Base-by-base conservation (phyloP, 164 flowering plant species). In the Berberis vulgaris region DNA sequence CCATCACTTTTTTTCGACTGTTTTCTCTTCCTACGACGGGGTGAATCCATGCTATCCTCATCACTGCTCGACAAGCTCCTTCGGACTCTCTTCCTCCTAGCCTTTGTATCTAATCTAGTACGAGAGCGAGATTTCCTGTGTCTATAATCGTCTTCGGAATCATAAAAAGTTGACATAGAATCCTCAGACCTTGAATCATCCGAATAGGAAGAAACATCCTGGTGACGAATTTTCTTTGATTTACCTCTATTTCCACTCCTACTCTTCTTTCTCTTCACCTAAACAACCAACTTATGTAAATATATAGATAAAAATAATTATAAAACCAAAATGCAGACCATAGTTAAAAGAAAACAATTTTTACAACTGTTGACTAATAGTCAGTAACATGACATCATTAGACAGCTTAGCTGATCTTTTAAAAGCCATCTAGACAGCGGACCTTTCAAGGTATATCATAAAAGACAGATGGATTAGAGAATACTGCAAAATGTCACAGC, bases 211-310 rank as follows among this genome's bases (percentile, higher is more conserved):
- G 95, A 81, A 74, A 65, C 75, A 65, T 67, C 74, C 38, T 73
- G 77, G 3, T 65, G 80, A 11, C 68, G 72, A 49, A 69, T 67
- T 78, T 84, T 92, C 84, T 83, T 86, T 13, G 87, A 79, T 65
- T 82, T 86, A 59, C 61, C 78, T 56, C 73, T 80, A 73, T 69
- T 74, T 62, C 68, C 73, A 59, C 49, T 81, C 74, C 78, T 86
- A 77, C 60, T 79, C 41, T 65, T 67, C 42, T 45, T 65, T 12
- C 62, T 70, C 50, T 40, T 62, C 12, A 64, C 67, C 72, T 69
- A 64, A 61, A 66, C 59, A 57, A 54, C 43, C 57, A 2, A 44
- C 4, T 53, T n/a, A 42, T 40, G 45, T 42, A 58, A 56, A 4
- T 5, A 49, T 44, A 43, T 41, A 66, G 11, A 38, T 4, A 1